Conservation (phyloP, 2,329 filamentous ascomycete genomes). For the Exutisphaerella laricina region DNA sequence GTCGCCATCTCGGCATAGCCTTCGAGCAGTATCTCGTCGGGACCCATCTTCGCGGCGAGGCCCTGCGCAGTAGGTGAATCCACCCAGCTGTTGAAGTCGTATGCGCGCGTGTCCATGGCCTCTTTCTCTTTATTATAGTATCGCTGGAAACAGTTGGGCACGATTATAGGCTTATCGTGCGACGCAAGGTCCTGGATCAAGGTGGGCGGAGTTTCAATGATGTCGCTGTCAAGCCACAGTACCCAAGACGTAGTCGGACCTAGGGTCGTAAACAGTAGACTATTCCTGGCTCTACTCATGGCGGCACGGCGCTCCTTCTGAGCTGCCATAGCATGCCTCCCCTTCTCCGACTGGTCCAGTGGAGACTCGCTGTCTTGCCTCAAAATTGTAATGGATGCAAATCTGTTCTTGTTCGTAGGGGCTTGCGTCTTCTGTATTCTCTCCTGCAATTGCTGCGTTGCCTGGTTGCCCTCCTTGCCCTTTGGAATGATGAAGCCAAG, state of each 20-base stretch:
- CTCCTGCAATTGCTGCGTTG: slow-evolving; percentile 74
- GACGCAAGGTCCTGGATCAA: slow-evolving; percentile 87
- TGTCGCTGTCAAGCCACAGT: slow-evolving; percentile 88
- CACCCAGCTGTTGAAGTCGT: slow-evolving; percentile 98
- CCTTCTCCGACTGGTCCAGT: slow-evolving; percentile 73
- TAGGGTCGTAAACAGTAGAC: slow-evolving; percentile 87
- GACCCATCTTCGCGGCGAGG: slow-evolving; percentile 72
- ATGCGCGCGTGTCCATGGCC: slow-evolving; percentile 69
- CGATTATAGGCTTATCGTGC: slow-evolving; percentile 85
- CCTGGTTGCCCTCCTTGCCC: slow-evolving; percentile 83
- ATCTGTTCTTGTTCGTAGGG: slow-evolving; percentile 72
- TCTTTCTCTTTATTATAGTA: slow-evolving; percentile 65
- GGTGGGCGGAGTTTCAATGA: slow-evolving; percentile 76
- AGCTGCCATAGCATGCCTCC: slow-evolving; percentile 85
- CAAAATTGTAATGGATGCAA: slow-evolving; percentile 89
- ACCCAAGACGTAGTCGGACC: slow-evolving; percentile 93
- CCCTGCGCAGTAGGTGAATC: slow-evolving; percentile 76
- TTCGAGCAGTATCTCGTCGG: slow-evolving; percentile 88
- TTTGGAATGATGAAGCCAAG: slow-evolving; percentile 95
- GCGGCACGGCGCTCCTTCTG: slow-evolving; percentile 80
- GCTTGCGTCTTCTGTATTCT: slow-evolving; percentile 82
- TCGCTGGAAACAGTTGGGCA: slow-evolving; percentile 91
- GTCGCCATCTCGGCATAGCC: slow-evolving; percentile 92
- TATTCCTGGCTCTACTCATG: slow-evolving; percentile 93
- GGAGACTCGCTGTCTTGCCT: slow-evolving; percentile 91